These are phyloP conservation scores for Penicillium samsonianum DNA, from an alignment of 495 filamentous ascomycete species.

Conservation along the genomic window DNA sequence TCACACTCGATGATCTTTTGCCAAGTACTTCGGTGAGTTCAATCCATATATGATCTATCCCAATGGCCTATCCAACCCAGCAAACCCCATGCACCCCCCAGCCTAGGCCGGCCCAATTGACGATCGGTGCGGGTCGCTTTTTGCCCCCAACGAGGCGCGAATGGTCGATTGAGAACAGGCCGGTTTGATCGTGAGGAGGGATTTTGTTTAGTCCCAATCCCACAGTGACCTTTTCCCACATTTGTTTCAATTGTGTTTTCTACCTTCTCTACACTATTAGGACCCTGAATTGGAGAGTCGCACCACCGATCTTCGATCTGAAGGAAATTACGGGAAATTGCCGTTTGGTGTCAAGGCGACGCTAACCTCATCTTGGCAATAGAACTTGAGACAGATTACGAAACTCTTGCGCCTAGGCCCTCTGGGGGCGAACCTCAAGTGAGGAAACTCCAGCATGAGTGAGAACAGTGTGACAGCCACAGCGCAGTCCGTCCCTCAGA, in stretches of 20 bases:
- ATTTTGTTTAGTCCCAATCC: conserved; percentile 1
- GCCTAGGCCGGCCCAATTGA: conserved; percentile 2
- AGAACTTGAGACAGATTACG: conserved; percentile 1
- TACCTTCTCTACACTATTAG: not conserved
- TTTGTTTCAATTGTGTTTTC: conserved; percentile 5
- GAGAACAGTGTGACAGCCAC: conserved; percentile 1
- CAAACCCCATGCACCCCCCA: not conserved
- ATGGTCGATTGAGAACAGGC: conserved; percentile 11
- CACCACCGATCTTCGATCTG: not conserved
- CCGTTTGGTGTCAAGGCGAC: not conserved
- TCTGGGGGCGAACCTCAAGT: not conserved
- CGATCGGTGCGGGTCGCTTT: conserved; percentile 7
- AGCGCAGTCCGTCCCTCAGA: conserved; percentile 24
- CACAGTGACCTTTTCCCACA: conserved; percentile 4
- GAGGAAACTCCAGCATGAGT: conserved; percentile 2
- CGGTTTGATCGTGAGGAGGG: conserved; percentile 11
- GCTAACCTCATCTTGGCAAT: conserved; percentile 3
- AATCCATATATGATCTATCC: not conserved
- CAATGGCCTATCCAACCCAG: not conserved
- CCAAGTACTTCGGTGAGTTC: not conserved
- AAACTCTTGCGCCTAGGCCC: conserved; percentile 4
- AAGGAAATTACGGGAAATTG: not conserved
- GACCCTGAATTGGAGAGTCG: not conserved
- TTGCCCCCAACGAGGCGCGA: not conserved
- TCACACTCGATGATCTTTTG: not conserved